phyloP scores from a whole-genome alignment of 768 basidiomycete species.

The Xerocomellus amylosporus region DNA sequence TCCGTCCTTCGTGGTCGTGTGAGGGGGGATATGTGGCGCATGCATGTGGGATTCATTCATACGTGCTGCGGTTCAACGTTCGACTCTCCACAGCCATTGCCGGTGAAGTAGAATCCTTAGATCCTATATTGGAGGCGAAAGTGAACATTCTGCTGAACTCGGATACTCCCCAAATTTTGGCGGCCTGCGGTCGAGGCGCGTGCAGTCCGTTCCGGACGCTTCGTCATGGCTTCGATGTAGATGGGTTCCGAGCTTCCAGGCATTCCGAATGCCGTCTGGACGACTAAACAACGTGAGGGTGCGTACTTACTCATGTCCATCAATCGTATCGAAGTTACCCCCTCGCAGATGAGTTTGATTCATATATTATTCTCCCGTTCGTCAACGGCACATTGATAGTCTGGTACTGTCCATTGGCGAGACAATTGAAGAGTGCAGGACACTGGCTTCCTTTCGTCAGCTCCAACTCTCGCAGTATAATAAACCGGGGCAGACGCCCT shows the following conservation, averaged over 20 bases:
- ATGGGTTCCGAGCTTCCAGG: conserved; percentile 94
- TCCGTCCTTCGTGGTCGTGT: neutral
- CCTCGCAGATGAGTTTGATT: conserved; percentile 81
- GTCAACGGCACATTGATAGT: conserved; percentile 96
- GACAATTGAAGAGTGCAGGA: conserved; percentile 98
- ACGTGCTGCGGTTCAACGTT: neutral
- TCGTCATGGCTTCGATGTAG: conserved; percentile 92
- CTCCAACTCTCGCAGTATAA: conserved; percentile 95
- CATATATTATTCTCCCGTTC: conserved; percentile 97
- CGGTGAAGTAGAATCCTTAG: conserved; percentile 86
- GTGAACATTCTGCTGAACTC: conserved; percentile 88
- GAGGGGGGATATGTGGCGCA: neutral
- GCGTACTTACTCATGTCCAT: conserved; percentile 25
- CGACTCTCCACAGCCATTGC: conserved; percentile 57
- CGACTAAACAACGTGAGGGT: conserved; percentile 88
- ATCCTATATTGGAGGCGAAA: conserved; percentile 90
- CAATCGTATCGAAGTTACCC: conserved; percentile 2
- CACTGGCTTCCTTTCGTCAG: conserved; percentile 96
- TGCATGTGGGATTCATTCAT: neutral
- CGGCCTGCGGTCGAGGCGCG: conserved; percentile 88
- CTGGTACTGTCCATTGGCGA: conserved; percentile 96
- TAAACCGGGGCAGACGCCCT: conserved; percentile 94
- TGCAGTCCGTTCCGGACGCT: conserved; percentile 86
- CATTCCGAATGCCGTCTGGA: conserved; percentile 99
- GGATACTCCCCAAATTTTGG: conserved; percentile 94